Base-by-base conservation (phyloP, 2,329 filamentous ascomycete species). In the Coniochaeta sp. region DNA sequence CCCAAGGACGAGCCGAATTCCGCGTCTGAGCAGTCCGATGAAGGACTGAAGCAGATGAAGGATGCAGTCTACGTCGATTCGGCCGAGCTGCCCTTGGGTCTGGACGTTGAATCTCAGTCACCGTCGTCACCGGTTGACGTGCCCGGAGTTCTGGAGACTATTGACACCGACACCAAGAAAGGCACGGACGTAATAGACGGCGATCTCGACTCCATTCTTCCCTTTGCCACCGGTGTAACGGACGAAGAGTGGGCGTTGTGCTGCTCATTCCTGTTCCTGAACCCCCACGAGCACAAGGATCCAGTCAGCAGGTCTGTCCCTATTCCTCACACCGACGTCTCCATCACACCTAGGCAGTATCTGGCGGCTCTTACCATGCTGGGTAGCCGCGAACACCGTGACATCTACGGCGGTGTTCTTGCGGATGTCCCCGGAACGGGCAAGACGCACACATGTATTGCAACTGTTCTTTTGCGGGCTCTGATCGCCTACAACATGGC, bases 281-380 rank as follows among this genome's bases (percentile, higher is more conserved):
- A 57, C 30, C 47, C 58, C 0, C 47, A 55, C 9, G 52, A 33
- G 14, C 57, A 60, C 53, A 53, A 50, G 49, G 51, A 60, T 45
- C 54, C 57, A 0, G 53, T 51, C 42, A 35, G 20, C 6, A 52
- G 51, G 28, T 60, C 58, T 16, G 38, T 60, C 51, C 42, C 38
- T 24, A 52, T 60, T 6, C 58, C 58, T 6, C 53, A 56, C 31
- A 56, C 58, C 1, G 52, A 54, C 22, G 55, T 60, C 55, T 40
- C 16, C 40, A 32, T 60, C 12, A 55, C 52, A 53, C 58, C 58
- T 3, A 53, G 56, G 51, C 58, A 60, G 54, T 54, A 57, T 10
- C 56, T 53, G 57, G 57, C 58, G 28, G 58, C 57, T 2, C 57
- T 57, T 51, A 56, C 56, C 54, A 61, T 61, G 59, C 49, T 61